Base-by-base conservation (phyloP, 805 yeast genomes). In the Yarrowia deformans region DNA sequence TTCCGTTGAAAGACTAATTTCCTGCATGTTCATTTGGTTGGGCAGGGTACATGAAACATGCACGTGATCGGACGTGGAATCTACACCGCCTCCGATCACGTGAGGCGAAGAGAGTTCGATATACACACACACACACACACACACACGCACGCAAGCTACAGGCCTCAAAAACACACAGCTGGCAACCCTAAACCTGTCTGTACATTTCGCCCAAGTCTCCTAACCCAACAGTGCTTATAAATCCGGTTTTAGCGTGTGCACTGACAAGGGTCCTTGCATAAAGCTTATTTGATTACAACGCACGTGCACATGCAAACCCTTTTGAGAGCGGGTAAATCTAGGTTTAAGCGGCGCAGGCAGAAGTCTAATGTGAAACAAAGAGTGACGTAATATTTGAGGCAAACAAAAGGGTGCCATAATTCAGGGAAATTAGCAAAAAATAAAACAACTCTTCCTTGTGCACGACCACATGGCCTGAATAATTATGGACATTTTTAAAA, bases 251-350 rank as follows among this genome's bases (percentile, higher is more conserved):
- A 37, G 8, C 45, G 39, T n/a, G 14, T 39, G 32, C 19, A 37
- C 7, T 43, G 45, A 54, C 60, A 54, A 39, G 60, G 60, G 45
- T 54, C 60, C 60, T 54, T 54, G 60, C 60, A 54, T 37, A 19
- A 54, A 54, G 19, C 7, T 12, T 39, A 54, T 54, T 54, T 54
- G 42, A 54, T 54, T 54, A 54, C 60, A 19, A 54, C 19, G 60
- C 60, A 54, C 60, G 60, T 54, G 60, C 60, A 54, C 60, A 52
- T 35, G 32, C 34, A 10, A 54, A 37, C 60, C 45, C 19, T 54
- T 37, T 54, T 54, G 6, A 19, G 58, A 39, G 60, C 60, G 60
- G 60, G 60, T 54, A 54, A 54, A 37, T 19, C 16, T n/a, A 54
- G 60, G 18, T 54, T 54, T 5, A n/a, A 43, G 58, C 58, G 13